Evolutionary conservation across 2,329 filamentous ascomycete species (phyloP), one percentile per base, ranked within the genome.

Genomic region (Phaeomoniella chlamydospora): DNA sequence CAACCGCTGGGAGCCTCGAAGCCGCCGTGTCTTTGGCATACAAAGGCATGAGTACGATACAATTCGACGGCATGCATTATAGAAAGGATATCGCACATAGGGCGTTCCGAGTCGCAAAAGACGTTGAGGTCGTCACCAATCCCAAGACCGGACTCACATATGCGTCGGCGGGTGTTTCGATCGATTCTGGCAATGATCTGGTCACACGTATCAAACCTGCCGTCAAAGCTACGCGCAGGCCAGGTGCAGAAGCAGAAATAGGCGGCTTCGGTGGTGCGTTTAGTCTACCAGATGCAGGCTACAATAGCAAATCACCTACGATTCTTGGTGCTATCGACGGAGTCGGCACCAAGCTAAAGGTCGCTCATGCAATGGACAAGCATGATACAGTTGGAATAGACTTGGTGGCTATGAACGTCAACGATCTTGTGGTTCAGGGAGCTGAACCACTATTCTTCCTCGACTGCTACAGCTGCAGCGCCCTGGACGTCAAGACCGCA

Each of bases 371-470:
- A 10, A 82, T 92, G 64, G 72, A 77, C 48, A 85, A 92, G 61
- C 90, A 94, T 60, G 78, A 88, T 57, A 94, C 87, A 3, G 88
- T 98, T 9, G 90, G 90, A 41, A 86, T 98, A 48, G 90, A 98
- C 55, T 72, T 98, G 22, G 90, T 98, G 3, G 90, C 90, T 46
- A 96, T 96, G 88, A 96, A 94, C 57, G 90, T 96, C 54, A 98
- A 98, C 58, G 90, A 98, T 52, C 70, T 98, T 0, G 79, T 98
- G 35, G 90, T 96, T 5, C 87, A 96, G 63, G 90, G 90, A 37
- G 90, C 90, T 10, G 84, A 90, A 47, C 87, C 90, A 2, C 70
- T 96, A 44, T 90, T 90, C 68, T 96, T 98, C 71, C 77, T 96
- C 43, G 90, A 98, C 65, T 96, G 93, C 70, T 94, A 92, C 61